Evolutionary conservation across 176 grass and related monocot species (phyloP).

Genomic region (Ananas comosus): DNA sequence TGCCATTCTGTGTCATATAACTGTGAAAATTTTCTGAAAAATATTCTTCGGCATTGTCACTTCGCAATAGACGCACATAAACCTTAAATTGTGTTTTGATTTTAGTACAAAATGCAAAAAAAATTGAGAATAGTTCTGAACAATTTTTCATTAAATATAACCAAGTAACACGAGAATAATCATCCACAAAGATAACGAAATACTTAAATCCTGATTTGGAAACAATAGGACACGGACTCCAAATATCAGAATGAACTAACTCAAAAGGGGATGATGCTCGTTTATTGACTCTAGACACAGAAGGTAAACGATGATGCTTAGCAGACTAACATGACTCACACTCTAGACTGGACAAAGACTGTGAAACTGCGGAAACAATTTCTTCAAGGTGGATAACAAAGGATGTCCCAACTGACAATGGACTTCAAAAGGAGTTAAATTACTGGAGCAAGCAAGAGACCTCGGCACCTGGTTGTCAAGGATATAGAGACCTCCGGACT

Average conservation of each 20-base stretch:
- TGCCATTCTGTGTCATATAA: neutral
- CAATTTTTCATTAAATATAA: neutral
- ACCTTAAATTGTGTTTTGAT: neutral
- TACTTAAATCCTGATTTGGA: neutral
- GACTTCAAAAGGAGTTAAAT: neutral
- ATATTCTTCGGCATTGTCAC: neutral
- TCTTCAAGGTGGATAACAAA: neutral
- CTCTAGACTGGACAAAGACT: neutral
- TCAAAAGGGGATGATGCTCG: neutral
- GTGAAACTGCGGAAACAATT: neutral
- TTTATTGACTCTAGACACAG: neutral
- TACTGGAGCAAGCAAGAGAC: neutral
- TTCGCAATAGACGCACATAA: neutral
- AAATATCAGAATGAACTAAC: neutral
- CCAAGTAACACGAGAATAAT: neutral
- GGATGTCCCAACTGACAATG: conserved; percentile 1
- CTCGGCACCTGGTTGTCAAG: neutral
- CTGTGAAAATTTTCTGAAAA: neutral
- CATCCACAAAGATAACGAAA: neutral
- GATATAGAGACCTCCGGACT: neutral
- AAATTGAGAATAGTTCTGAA: neutral
- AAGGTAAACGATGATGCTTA: neutral
- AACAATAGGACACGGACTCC: neutral
- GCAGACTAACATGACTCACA: conserved; percentile 1
- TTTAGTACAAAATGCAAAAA: neutral